Conservation (phyloP, 2,329 filamentous ascomycete species). For the Alternaria arbusti region DNA sequence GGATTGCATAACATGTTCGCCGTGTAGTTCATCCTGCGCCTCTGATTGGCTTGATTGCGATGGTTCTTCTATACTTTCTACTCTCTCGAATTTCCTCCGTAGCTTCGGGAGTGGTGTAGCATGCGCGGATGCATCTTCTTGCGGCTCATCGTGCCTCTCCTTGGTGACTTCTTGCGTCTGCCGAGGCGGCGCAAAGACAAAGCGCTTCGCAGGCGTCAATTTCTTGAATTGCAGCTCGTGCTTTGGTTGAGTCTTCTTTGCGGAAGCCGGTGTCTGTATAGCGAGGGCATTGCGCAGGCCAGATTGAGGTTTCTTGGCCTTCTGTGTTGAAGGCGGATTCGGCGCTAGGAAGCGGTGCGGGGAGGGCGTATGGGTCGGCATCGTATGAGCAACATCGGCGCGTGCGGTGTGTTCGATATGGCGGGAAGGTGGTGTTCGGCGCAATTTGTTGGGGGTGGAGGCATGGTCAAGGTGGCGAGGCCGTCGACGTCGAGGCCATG, state of each 20-base stretch:
- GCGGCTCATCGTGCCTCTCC: conserved; percentile 1
- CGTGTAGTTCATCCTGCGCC: conserved; percentile 5
- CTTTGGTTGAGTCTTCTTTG: background rate
- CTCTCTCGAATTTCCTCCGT: conserved; percentile 26
- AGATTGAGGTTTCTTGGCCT: conserved; percentile 30
- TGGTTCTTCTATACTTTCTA: conserved; percentile 45
- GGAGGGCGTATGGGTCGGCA: conserved; percentile 40
- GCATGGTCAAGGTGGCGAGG: conserved; percentile 7
- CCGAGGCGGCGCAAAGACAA: conserved; percentile 32
- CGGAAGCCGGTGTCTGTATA: conserved; percentile 16
- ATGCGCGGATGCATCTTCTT: conserved; percentile 1
- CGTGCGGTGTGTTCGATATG: background rate
- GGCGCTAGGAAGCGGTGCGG: conserved; percentile 44
- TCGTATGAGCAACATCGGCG: conserved; percentile 14
- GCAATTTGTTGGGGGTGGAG: background rate
- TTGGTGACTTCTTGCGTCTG: conserved; percentile 4
- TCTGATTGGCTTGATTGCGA: conserved; percentile 30
- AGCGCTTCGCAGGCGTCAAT: conserved; percentile 41
- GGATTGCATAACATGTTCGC: conserved; percentile 10
- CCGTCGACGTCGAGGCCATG: background rate
- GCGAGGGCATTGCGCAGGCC: conserved; percentile 29
- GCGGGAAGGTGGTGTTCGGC: background rate
- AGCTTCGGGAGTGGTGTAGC: conserved; percentile 24
- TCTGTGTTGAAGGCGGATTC: conserved; percentile 21
- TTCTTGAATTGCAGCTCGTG: conserved; percentile 18